These are phyloP conservation scores for Phaeodactylum tricornutum DNA, from an alignment of 108 stramenopile species.

Conservation along the genomic window DNA sequence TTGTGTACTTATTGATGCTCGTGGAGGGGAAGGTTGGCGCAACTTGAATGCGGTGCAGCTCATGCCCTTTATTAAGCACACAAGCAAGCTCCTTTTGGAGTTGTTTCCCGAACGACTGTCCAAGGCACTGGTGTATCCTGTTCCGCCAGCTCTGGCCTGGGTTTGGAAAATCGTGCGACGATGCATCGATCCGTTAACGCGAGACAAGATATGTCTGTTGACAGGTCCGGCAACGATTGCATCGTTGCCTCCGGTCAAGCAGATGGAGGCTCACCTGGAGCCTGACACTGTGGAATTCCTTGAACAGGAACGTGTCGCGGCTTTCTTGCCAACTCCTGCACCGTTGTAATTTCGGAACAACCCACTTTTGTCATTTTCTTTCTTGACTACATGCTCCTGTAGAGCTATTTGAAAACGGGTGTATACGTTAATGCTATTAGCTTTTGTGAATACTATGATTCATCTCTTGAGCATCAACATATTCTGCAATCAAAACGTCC, in stretches of 20 bases:
- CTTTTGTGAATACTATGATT: too few relatives aligned
- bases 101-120: constrained; percentile 63
- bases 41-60: constrained; percentile 40
- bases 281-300: constrained; percentile 7
- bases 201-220: constrained; percentile 32
- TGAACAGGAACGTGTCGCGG: constrained; percentile 12
- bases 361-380: too few relatives aligned
- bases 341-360: too few relatives aligned
- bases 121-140: constrained; percentile 43
- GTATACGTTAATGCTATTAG: too few relatives aligned
- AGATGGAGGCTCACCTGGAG: constrained; percentile 12
- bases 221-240: constrained; percentile 17
- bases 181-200: constrained; percentile 47
- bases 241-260: constrained; percentile 18
- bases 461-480: too few relatives aligned
- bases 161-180: constrained; percentile 34
- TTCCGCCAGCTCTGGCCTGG: constrained; percentile 35
- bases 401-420: too few relatives aligned
- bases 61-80: constrained; percentile 49
- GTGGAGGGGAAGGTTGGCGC: constrained; percentile 66
- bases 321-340: too few relatives aligned
- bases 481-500: constrained; percentile 25
- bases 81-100: constrained; percentile 27
- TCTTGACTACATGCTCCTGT: too few relatives aligned
- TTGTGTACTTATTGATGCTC: constrained; percentile 52